Evolutionary conservation across 2,329 filamentous ascomycete genomes (phyloP).

Genomic region (Aspergillus caelatus): DNA sequence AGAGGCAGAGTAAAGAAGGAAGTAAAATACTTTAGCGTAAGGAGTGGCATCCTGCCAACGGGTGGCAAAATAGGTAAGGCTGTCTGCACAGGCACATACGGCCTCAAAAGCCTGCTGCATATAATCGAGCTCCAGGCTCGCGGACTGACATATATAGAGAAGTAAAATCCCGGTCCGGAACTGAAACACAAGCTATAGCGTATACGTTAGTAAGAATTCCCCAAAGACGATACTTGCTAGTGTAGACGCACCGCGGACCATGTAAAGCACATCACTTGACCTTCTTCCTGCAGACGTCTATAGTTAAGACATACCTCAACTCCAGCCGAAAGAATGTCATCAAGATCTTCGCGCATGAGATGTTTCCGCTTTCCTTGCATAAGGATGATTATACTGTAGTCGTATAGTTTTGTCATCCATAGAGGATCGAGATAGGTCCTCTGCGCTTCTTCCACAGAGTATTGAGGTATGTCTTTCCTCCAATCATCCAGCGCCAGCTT

Average conservation of each 20-base stretch:
- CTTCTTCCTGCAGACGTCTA: conserved; percentile 30
- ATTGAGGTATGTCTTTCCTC: conserved; percentile 32
- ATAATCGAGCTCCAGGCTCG: conserved; percentile 8
- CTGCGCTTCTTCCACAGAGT: conserved; percentile 24
- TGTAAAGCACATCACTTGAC: conserved; percentile 33
- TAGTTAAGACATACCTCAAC: conserved; percentile 30
- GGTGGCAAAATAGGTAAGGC: conserved; percentile 24
- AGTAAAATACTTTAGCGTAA: conserved; percentile 26
- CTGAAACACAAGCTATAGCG: conserved; percentile 28
- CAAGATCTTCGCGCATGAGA: conserved; percentile 26
- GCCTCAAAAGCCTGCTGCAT: conserved; percentile 23
- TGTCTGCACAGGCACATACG: conserved; percentile 24
- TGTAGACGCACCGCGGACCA: conserved; percentile 28
- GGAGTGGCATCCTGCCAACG: conserved; percentile 28
- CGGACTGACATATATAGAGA: conserved; percentile 30
- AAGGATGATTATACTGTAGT: conserved; percentile 32
- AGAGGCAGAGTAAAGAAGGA: conserved; percentile 15
- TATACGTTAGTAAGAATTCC: conserved; percentile 4
- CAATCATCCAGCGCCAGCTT: conserved; percentile 29
- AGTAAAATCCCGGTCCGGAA: conserved; percentile 31
- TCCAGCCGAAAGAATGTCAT: conserved; percentile 29
- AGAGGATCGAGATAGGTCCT: conserved; percentile 28
- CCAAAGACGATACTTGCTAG: conserved; percentile 7
- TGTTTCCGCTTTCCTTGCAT: conserved; percentile 29
- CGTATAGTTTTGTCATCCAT: conserved; percentile 33